These are phyloP conservation scores for Tylopilus vinaceipallidus DNA, from an alignment of 768 basidiomycete species.

Conservation along the genomic window DNA sequence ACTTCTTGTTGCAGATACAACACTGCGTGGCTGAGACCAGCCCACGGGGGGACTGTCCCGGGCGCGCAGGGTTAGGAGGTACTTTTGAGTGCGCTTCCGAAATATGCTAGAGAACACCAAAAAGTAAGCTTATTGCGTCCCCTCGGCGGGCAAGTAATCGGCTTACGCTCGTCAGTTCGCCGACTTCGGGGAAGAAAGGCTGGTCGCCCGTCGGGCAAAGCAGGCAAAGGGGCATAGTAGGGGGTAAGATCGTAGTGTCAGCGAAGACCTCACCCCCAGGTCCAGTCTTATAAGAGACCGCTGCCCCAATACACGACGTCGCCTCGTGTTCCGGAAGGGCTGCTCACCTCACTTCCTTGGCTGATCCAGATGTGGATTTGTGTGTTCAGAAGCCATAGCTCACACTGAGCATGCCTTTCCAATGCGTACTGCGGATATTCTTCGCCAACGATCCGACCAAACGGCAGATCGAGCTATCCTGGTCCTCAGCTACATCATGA, in stretches of 20 bases:
- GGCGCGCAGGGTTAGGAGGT: background rate
- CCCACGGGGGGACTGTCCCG: slow-evolving; percentile 1
- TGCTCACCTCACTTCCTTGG: slow-evolving; percentile 26
- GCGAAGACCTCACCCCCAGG: slow-evolving; percentile 13
- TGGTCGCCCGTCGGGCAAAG: slow-evolving; percentile 23
- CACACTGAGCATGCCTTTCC: slow-evolving; percentile 23
- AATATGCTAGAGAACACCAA: slow-evolving; percentile 20
- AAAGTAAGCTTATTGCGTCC: slow-evolving; percentile 5
- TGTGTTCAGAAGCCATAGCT: slow-evolving; percentile 21
- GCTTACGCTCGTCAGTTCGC: slow-evolving; percentile 19
- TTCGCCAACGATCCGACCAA: slow-evolving; percentile 6
- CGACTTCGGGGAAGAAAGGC: slow-evolving; percentile 21
- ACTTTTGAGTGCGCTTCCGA: slow-evolving; percentile 13
- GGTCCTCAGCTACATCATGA: background rate
- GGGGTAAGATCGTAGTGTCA: slow-evolving; percentile 14
- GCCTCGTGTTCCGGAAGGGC: slow-evolving; percentile 29
- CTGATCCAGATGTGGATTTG: slow-evolving; percentile 21
- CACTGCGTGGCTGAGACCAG: slow-evolving; percentile 16
- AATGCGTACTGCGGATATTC: slow-evolving; percentile 17
- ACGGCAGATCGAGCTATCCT: background rate
- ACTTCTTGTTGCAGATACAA: slow-evolving; percentile 27
- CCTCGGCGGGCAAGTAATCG: background rate
- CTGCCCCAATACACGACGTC: slow-evolving; percentile 33
- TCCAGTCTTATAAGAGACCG: slow-evolving; percentile 30
- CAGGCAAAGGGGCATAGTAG: slow-evolving; percentile 24